Percentiles rank a stretch among this genome's conserved stretches.
Evolutionary conservation across 306 rosid species (phyloP).

Genomic region (Citrullus colocynthis): DNA sequence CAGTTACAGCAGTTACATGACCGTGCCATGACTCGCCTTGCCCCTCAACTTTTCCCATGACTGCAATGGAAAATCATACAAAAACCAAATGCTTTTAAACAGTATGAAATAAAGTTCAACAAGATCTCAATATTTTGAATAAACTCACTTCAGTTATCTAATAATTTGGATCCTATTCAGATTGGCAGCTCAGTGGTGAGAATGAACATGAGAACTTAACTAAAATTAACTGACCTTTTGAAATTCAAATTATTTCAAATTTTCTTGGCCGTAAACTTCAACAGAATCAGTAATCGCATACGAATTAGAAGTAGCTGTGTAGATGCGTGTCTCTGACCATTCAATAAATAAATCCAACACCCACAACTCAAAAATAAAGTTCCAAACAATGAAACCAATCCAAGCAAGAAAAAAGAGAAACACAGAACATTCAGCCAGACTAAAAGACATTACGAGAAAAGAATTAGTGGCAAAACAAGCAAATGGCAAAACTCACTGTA

Average conservation of each 20-base stretch:
- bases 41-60: slow-evolving; percentile 99
- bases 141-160: background rate
- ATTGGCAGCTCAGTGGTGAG: background rate
- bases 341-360: background rate
- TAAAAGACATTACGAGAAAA: background rate
- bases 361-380: background rate
- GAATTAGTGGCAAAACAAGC: background rate
- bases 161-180: background rate
- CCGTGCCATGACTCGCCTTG: slow-evolving; percentile 99
- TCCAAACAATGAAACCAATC: background rate
- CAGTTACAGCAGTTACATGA: slow-evolving; percentile 91
- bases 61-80: slow-evolving; percentile 26
- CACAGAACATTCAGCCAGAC: background rate
- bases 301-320: background rate
- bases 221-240: background rate
- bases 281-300: background rate
- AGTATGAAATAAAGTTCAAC: background rate
- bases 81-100: background rate
- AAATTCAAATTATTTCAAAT: background rate
- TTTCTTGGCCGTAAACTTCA: background rate
- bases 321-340: background rate
- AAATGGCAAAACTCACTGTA: slow-evolving; percentile 50
- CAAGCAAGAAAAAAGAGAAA: background rate
- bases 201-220: background rate
- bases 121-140: background rate